Evolutionary conservation across 1,284 basidiomycete species (phyloP), one percentile per base, ranked within the genome.

Genomic region (Apiotrichum mycotoxinovorans): DNA sequence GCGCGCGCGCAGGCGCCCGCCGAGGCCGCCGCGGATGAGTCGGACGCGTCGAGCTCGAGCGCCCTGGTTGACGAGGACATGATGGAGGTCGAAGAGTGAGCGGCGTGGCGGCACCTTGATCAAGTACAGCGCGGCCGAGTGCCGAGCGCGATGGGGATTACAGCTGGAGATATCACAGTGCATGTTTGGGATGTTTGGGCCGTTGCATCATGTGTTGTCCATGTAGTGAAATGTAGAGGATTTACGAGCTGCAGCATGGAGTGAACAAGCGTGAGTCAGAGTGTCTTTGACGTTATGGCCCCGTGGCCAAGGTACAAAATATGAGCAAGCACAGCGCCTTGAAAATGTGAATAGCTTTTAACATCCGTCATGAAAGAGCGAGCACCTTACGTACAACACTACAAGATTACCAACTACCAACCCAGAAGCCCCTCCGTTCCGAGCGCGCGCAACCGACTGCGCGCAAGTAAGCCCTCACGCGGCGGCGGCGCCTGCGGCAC

Each of bases 401-500:
- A 56, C 44, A 38, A 14, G 9, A n/a, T 12, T 30, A 5, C 30
- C 30, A 30, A 30, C 35, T 57, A 57, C 50, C 55, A 57, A 9
- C 43, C 43, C 3, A 57, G 40, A 10, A 57, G 47, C 7, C 50
- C 44, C 30, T 57, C 55, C 2, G 51, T 25, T 1, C 55, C 55
- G 9, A 57, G 25, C 8, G 55, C 55, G 20, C 55, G 45, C 30
- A 52, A 20, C n/a, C 55, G 33, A 4, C 45, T 46, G 1, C 54
- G 18, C 20, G 55, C 50, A 1, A 57, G 55, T 44, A 56, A 40
- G 7, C 54, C 54, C 54, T 56, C 44, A 14, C 35, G 35, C 35
- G 35, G 35, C 44, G 44, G 7, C 30, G 30, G 30, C n/a, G n/a
- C n/a, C 37, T 38, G 37, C 25, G 43, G 43, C 25, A 27, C 43